phyloP scores from a whole-genome alignment of 257 asterid genomes.

The Eustoma russellianum region DNA sequence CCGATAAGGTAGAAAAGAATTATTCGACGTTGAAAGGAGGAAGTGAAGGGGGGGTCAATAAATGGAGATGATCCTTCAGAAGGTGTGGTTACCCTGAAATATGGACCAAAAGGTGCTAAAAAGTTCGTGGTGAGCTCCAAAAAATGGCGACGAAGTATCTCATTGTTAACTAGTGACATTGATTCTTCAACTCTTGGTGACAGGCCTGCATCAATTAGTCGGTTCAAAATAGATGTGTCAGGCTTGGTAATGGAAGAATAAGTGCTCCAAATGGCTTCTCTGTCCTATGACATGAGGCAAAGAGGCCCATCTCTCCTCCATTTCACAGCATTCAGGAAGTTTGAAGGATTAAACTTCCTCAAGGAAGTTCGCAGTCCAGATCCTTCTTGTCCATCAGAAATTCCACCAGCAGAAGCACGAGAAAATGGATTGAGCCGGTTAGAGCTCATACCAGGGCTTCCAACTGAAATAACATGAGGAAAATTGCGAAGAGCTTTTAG shows the following conservation, averaged over 20 bases:
- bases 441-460: constrained; percentile 59
- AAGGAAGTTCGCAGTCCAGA: constrained; percentile 41
- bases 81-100: constrained; percentile 75
- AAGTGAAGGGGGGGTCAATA: constrained; percentile 79
- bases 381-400: constrained; percentile 43
- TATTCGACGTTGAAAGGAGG: constrained; percentile 74
- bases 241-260: constrained; percentile 80
- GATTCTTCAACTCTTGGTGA: constrained; percentile 99
- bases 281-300: constrained; percentile 90
- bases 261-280: constrained; percentile 85
- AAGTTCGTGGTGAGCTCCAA: constrained; percentile 94
- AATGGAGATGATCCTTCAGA: constrained; percentile 89
- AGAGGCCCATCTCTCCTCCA: constrained; percentile 93
- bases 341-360: constrained; percentile 71
- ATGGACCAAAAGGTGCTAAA: constrained; percentile 98
- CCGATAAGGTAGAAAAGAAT: constrained; percentile 54
- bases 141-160: constrained; percentile 95
- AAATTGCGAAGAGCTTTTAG: constrained; percentile 72
- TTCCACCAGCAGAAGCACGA: constrained; percentile 33
- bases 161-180: constrained; percentile 97
- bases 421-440: constrained; percentile 46
- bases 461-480: constrained; percentile 94
- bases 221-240: constrained; percentile 84
- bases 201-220: constrained; percentile 97
- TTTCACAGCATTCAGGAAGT: constrained; percentile 77